A percentile compares a stretch with the other conserved stretches of the same genome.
Conservation (phyloP, 2,329 filamentous ascomycete species). For the Oidium heveae region DNA sequence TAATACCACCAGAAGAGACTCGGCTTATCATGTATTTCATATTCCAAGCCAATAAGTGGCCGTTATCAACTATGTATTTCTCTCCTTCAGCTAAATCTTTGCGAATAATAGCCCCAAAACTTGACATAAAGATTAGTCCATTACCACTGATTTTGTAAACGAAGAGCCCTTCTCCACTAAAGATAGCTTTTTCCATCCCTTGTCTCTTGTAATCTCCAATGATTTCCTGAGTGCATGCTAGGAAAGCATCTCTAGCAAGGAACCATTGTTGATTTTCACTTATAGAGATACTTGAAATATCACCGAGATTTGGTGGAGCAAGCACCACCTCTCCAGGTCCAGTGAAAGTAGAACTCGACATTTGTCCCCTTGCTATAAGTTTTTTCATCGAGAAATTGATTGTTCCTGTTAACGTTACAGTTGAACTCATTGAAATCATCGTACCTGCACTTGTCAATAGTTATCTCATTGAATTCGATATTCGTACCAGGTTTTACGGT, state of each 20-base stretch:
- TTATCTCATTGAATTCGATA: no score
- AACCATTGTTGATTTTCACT: conserved; percentile 52
- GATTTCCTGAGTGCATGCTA: conserved; percentile 65
- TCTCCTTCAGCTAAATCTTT: conserved; percentile 73
- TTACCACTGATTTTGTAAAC: conserved; percentile 64
- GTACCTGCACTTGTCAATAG: conserved; percentile 23
- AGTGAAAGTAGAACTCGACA: conserved; percentile 55
- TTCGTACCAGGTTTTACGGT: conserved; percentile 44
- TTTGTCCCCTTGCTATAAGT: conserved; percentile 54
- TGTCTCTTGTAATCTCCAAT: conserved; percentile 73
- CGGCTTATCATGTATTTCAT: conserved; percentile 81
- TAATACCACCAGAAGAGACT: conserved; percentile 57
- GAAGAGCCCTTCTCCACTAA: conserved; percentile 78
- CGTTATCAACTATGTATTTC: conserved; percentile 80
- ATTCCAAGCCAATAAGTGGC: conserved; percentile 90
- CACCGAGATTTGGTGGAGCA: conserved; percentile 56
- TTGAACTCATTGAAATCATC: conserved; percentile 90
- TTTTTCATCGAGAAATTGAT: conserved; percentile 83
- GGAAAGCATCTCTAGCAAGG: conserved; percentile 64
- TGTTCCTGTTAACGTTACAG: conserved; percentile 57
- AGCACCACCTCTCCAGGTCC: conserved; percentile 79
- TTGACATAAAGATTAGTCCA: conserved; percentile 72
- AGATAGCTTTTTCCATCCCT: conserved; percentile 69
- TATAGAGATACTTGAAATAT: conserved; percentile 59
- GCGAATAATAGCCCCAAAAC: conserved; percentile 80